phyloP scores from a whole-genome alignment of 805 yeast genomes.

The Isabelozyma pseudorhagii region DNA sequence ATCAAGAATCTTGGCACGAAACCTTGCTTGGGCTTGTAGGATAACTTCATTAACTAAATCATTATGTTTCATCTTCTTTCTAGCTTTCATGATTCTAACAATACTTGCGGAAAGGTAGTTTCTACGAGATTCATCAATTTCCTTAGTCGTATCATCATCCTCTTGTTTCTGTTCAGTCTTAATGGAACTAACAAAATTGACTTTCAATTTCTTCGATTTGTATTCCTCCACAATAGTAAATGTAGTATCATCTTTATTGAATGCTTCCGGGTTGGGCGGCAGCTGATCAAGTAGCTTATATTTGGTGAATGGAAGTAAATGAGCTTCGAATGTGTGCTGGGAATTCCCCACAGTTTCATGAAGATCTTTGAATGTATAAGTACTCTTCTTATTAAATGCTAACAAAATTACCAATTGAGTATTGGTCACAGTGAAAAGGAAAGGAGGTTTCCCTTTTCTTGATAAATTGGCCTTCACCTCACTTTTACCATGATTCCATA shows the following conservation, averaged over 20 bases:
- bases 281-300: slow-evolving; percentile 67
- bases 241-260: slow-evolving; percentile 44
- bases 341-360: slow-evolving; percentile 67
- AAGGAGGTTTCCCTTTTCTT: slow-evolving; percentile 78
- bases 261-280: slow-evolving; percentile 59
- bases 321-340: slow-evolving; percentile 63
- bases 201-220: slow-evolving; percentile 77
- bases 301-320: slow-evolving; percentile 75
- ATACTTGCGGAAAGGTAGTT: slow-evolving; percentile 87
- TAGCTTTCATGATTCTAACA: slow-evolving; percentile 94
- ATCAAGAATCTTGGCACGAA: slow-evolving; percentile 81
- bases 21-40: slow-evolving; percentile 77
- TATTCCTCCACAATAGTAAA: slow-evolving; percentile 78
- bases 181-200: slow-evolving; percentile 67
- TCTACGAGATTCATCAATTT: slow-evolving; percentile 82
- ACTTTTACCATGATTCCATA: slow-evolving; percentile 91
- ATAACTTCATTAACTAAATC: slow-evolving; percentile 83
- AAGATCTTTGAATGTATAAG: slow-evolving; percentile 59
- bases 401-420: slow-evolving; percentile 84
- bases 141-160: slow-evolving; percentile 69
- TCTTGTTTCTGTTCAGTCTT: slow-evolving; percentile 66
- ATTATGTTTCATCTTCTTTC: slow-evolving; percentile 75
- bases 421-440: slow-evolving; percentile 74
- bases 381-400: slow-evolving; percentile 72
- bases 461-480: slow-evolving; percentile 86